Base-by-base conservation (phyloP, 2,329 filamentous ascomycete species). In the Colletotrichum kahawae region DNA sequence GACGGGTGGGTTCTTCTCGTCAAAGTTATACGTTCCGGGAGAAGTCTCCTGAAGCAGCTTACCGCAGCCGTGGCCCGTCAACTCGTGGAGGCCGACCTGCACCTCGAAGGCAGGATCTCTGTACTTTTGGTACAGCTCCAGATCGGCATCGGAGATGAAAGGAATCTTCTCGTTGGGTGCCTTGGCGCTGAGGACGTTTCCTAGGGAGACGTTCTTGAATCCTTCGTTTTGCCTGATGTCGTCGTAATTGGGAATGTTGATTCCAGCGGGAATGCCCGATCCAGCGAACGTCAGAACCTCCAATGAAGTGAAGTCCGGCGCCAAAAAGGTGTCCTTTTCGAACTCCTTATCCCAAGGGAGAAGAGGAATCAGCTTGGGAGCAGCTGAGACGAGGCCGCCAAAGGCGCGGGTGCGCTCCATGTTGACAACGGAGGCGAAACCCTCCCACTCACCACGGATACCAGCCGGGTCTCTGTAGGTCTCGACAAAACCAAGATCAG, bases 301-400 rank as follows among this genome's bases (percentile, higher is more conserved):
- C 2, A 98, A 89, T 12, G 94, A 97, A 0, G 97, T 98, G 82
- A 99, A 99, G 83, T 99, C 97, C 0, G 97, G 97, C 67, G 95
- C 96, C 43, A 98, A 86, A 84, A 99, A 99, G 81, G 94, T 95
- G 87, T 98, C 96, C 85, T 98, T 98, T 83, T 99, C 97, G 78
- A 98, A 99, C 1, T 95, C 94, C 62, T 91, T 90, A 43, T 89
- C 87, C 97, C 97, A 99, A 0, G 97, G 97, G 16, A 99, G 87
- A 77, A 97, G 92, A 8, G 95, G 95, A 67, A 99, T 98, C 82
- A 98, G 93, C 60, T 88, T 88, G 13, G 95, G 94, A 0, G 97
- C 96, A 31, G 93, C 93, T 24, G 93, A 90, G 6, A 98, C 97
- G 2, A 98, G 91, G 78, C 94, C 93, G 9, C 93, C 94, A 81